Evolutionary conservation across 2,329 filamentous ascomycete species (phyloP).

Genomic region (Didymella sp.): DNA sequence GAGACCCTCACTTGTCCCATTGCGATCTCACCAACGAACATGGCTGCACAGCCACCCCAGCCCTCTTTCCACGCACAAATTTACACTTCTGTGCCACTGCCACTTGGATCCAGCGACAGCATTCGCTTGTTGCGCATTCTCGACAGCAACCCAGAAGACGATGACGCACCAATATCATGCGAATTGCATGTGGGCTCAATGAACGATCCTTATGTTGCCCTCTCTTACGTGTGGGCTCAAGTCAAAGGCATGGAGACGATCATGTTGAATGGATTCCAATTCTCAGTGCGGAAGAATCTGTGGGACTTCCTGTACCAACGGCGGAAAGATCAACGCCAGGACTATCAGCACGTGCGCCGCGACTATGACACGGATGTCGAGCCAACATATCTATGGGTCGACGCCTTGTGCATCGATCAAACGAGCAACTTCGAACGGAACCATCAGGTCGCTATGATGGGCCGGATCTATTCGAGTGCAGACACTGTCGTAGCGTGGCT

Average conservation of each 20-base stretch:
- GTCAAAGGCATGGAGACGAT: neutral
- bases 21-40: neutral
- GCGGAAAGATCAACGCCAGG: neutral
- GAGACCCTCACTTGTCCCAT: no score
- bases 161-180: neutral
- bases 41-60: neutral
- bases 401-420: neutral
- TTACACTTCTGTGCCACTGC: neutral
- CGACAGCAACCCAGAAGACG: neutral
- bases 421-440: neutral
- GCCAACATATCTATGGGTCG: neutral
- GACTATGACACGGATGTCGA: neutral
- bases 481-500: neutral
- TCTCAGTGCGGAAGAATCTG: conserved; percentile 9
- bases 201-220: neutral
- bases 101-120: neutral
- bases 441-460: neutral
- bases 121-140: neutral
- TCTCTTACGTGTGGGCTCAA: conserved; percentile 17
- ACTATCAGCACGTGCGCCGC: no score
- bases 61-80: neutral
- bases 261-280: neutral
- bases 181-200: neutral
- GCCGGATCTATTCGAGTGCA: neutral
- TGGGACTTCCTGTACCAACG: conserved; percentile 16